Percentiles rank a stretch among this genome's conserved stretches.
Conservation (phyloP, 73 alveolate species). For the Paramecium octaurelia region DNA sequence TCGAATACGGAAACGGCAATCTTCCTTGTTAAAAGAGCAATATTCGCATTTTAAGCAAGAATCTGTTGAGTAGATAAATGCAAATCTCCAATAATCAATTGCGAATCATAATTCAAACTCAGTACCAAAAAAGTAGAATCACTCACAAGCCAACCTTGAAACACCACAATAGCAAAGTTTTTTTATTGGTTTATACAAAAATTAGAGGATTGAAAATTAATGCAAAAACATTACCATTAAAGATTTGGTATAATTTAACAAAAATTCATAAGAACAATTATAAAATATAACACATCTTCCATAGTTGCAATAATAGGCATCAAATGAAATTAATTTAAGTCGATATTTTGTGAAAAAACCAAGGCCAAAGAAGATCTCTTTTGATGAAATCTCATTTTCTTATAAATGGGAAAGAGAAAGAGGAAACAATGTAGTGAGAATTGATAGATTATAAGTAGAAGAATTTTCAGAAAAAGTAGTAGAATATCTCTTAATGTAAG, state of each 20-base stretch:
- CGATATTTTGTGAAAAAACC: neutral
- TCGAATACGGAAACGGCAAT: neutral
- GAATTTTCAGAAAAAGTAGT: neutral
- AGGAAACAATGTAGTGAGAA: neutral
- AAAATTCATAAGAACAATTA: neutral
- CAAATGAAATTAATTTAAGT: neutral
- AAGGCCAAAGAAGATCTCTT: neutral
- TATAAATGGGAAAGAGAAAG: conserved; percentile 21
- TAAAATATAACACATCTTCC: neutral
- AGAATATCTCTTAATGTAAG: neutral
- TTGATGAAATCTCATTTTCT: neutral
- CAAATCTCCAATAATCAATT: neutral
- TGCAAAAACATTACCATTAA: neutral
- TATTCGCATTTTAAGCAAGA: neutral
- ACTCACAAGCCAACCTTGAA: neutral
- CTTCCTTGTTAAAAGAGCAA: neutral
- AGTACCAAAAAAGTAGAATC: neutral
- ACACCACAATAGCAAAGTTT: neutral
- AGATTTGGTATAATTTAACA: neutral
- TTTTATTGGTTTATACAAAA: conserved; percentile 29
- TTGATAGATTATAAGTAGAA: neutral
- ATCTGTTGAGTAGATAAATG: neutral
- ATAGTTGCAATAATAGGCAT: neutral
- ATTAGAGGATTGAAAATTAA: neutral
- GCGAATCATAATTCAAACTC: neutral